phyloP scores from a whole-genome alignment of 2,329 filamentous ascomycete species.

The Cladosporium sp. region DNA sequence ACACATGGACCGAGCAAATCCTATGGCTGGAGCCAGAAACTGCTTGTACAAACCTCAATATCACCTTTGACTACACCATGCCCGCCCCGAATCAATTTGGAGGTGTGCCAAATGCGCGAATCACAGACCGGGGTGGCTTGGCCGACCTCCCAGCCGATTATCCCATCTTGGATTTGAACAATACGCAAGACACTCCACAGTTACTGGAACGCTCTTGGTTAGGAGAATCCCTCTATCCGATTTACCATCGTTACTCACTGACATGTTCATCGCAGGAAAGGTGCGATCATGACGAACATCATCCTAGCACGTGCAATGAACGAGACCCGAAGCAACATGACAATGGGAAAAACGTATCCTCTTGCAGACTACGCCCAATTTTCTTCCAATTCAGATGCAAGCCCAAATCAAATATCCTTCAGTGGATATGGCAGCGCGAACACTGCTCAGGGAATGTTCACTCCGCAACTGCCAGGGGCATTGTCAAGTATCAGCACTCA shows the following conservation, averaged over 20 bases:
- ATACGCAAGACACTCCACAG: slow-evolving; percentile 5
- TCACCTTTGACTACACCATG: slow-evolving; percentile 12
- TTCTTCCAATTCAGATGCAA: background rate
- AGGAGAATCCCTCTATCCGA: no score
- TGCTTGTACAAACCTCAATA: slow-evolving; percentile 11
- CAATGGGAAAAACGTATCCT: background rate
- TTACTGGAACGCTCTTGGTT: slow-evolving; percentile 2
- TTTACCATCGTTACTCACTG: no score
- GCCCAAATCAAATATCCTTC: slow-evolving; percentile 1
- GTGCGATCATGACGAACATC: slow-evolving; percentile 5
- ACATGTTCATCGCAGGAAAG: background rate
- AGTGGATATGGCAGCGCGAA: background rate
- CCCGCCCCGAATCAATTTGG: background rate
- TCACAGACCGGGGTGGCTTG: slow-evolving; percentile 10
- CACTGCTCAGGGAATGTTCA: background rate
- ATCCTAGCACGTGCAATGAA: slow-evolving; percentile 10
- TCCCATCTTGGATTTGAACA: background rate
- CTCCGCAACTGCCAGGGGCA: slow-evolving; percentile 3
- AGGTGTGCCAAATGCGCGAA: background rate
- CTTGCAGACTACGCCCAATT: background rate
- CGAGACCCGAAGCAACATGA: background rate
- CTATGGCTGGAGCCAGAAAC: slow-evolving; percentile 9
- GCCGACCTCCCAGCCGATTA: background rate
- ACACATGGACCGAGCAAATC: slow-evolving; percentile 4
- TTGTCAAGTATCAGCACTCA: no score